Evolutionary conservation across 2,329 filamentous ascomycete genomes (phyloP), one percentile per base, ranked within the genome.

Genomic region (Lachnellula suecica): DNA sequence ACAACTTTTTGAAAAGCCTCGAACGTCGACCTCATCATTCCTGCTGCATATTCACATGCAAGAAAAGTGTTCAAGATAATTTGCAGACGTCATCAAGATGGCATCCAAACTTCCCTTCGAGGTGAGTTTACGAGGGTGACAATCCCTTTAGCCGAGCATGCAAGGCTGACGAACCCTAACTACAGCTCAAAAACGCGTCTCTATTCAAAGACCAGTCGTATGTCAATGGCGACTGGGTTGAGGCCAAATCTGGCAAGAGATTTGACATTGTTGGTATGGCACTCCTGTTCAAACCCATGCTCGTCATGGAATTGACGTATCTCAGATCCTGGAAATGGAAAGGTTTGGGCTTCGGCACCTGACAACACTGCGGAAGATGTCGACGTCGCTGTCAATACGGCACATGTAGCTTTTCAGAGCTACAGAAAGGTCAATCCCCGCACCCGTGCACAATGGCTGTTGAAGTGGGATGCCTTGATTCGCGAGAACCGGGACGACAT

Each of bases 381-480:
- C 49, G 79, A 85, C 53, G 68, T 67, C 4, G 79, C 84, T 2
- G 82, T 87, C 6, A 70, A 81, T 60, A 75, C 78, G 38, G 79
- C 85, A 0, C 74, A 86, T 53, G 69, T 70, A n/a, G 81, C 82
- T 4, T 88, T 88, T 61, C 70, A 82, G 56, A 69, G 70, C 19
- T 89, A 81, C 70, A 76, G 74, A 52, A 84, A 82, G 56, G 69
- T 78, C 49, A 86, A 79, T 58, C 84, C 85, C 0, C 75, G 82
- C 15, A 74, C 75, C 47, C 77, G 84, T 48, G 84, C 84, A 2
- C 78, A 85, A 60, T 78, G 81, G 68, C 71, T 89, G 9, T 68
- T 84, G 49, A 82, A 82, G 66, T 88, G 84, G 83, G 81, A 88
- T 67, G 67, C 75, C 3, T 72, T 88, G 50, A 86, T 87, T 58